These are phyloP conservation scores for Pulicaria dysenterica DNA, from an alignment of 129 eudicot genomes.

Conservation along the genomic window DNA sequence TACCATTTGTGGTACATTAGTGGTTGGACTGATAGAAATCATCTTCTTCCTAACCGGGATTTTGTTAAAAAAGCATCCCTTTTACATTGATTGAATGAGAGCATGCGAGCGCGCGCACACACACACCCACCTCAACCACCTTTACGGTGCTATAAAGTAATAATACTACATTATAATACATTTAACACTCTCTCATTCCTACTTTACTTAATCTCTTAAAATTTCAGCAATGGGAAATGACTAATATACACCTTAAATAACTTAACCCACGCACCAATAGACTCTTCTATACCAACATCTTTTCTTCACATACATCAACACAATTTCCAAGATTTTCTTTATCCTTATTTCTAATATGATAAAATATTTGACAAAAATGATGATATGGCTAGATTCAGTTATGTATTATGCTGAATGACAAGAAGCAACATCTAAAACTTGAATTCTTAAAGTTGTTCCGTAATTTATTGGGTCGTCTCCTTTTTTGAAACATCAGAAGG, in stretches of 20 bases:
- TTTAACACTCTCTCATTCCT: no score
- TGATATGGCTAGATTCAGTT: constrained; percentile 5
- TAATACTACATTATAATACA: no score
- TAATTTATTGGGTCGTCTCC: not conserved
- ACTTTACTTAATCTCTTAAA: no score
- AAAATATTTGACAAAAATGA: not conserved
- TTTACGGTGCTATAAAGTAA: no score
- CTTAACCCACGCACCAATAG: no score
- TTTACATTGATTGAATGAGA: not conserved
- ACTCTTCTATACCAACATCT: no score
- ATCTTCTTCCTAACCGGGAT: not conserved
- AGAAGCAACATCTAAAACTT: constrained; percentile 16
- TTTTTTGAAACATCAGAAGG: not conserved
- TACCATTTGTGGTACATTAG: constrained; percentile 2
- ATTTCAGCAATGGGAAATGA: no score
- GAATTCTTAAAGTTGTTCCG: not conserved
- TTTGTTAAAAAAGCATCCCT: not conserved
- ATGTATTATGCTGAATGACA: constrained; percentile 17
- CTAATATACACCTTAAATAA: no score
- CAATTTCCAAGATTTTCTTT: no score
- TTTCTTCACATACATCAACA: no score
- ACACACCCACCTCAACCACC: not conserved
- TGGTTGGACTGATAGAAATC: constrained; percentile 4
- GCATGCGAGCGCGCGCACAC: not conserved
- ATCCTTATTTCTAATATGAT: not conserved